Evolutionary conservation across 306 rosid species (phyloP).

Genomic region (Malus asiatica): DNA sequence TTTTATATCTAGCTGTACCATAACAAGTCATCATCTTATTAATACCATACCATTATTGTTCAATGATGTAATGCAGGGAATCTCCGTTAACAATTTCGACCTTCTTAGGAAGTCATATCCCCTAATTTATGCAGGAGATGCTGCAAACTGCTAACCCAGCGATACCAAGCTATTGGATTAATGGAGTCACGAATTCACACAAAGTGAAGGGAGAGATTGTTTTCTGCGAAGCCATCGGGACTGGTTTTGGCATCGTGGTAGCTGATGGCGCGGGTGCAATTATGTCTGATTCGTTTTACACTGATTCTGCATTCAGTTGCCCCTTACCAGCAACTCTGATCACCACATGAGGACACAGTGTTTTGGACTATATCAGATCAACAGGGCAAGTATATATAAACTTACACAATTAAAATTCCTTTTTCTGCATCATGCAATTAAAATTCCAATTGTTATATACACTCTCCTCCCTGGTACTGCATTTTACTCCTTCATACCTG

Average conservation of each 20-base stretch:
- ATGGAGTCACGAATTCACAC: conserved; percentile 5
- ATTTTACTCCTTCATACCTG: neutral
- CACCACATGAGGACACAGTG: conserved; percentile 6
- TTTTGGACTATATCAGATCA: conserved; percentile 21
- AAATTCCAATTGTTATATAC: conserved; percentile 17
- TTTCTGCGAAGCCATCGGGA: conserved; percentile 1
- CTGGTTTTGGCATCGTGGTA: conserved; percentile 11
- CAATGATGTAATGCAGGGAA: conserved; percentile 13
- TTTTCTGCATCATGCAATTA: neutral
- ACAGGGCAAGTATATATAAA: conserved; percentile 5
- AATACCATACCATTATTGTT: neutral
- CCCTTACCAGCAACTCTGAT: conserved; percentile 16
- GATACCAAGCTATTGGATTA: conserved; percentile 4
- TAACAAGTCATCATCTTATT: neutral
- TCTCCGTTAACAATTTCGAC: conserved; percentile 17
- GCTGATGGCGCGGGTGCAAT: conserved; percentile 22
- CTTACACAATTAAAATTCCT: neutral
- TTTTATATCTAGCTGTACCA: neutral
- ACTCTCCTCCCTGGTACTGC: conserved; percentile 20
- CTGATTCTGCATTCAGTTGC: conserved; percentile 11
- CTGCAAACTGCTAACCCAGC: conserved; percentile 18
- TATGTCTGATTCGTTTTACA: neutral
- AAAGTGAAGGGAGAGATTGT: conserved; percentile 16
- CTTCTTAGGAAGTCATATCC: conserved; percentile 11
- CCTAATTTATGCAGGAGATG: conserved; percentile 32